Percentiles rank a stretch among this genome's conserved stretches.
Evolutionary conservation across 139 green algal species (phyloP).

Genomic region (Limnomonas spitsbergensis): DNA sequence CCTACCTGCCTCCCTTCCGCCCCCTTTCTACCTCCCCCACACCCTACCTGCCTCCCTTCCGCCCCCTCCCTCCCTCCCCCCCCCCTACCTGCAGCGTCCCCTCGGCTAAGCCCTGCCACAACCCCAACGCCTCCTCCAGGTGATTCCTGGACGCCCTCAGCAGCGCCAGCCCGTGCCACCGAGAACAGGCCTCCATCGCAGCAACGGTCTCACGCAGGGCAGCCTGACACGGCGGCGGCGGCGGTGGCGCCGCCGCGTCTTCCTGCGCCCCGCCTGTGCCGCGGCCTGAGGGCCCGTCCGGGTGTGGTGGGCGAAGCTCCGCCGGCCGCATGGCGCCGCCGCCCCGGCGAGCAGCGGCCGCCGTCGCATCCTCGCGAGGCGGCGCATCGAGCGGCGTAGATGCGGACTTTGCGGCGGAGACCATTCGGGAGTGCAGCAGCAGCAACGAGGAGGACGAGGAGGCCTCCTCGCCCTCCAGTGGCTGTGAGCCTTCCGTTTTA

Average conservation of each 20-base stretch:
- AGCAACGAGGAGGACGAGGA: not conserved
- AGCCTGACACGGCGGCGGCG: not conserved
- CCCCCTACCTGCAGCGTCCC: constrained; percentile 30
- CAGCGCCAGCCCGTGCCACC: constrained; percentile 47
- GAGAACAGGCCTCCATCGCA: constrained; percentile 20
- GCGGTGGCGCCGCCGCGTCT: not conserved
- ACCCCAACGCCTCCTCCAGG: constrained; percentile 33
- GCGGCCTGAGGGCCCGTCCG: too few relatives aligned
- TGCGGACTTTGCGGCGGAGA: not conserved
- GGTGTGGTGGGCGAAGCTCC: too few relatives aligned
- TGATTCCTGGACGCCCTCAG: constrained; percentile 21
- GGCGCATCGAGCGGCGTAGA: not conserved
- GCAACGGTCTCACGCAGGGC: constrained; percentile 9
- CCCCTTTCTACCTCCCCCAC: too few relatives aligned
- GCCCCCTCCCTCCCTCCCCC: too few relatives aligned
- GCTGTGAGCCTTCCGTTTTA: not conserved
- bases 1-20: too few relatives aligned
- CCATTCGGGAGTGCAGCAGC: not conserved
- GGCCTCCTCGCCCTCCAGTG: too few relatives aligned
- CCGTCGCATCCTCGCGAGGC: not conserved
- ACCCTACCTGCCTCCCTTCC: too few relatives aligned
- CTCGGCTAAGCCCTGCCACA: constrained; percentile 34
- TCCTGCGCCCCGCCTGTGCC: not conserved
- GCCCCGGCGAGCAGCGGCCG: not conserved
- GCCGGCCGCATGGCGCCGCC: not conserved